Percentiles rank a stretch among this genome's conserved stretches.
Conservation (phyloP, 805 yeast species). For the Saturnispora gosingensis region DNA sequence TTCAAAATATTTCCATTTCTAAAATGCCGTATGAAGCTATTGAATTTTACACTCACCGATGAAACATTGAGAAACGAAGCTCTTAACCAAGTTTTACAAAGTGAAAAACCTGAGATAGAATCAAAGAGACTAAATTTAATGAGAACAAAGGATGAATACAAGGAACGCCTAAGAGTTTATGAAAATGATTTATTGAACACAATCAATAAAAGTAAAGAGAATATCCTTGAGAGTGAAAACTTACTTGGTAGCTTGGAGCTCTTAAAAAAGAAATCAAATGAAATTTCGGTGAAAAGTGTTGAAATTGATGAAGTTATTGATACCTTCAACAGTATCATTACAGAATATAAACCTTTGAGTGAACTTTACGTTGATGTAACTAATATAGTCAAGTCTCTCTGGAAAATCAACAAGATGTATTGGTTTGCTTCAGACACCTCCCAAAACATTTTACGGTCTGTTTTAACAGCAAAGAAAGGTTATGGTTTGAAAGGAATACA, state of each 20-base stretch:
- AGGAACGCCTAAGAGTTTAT: slow-evolving; percentile 40
- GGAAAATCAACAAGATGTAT: slow-evolving; percentile 43
- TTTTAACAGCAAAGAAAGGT: slow-evolving; percentile 9
- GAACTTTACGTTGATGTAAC: slow-evolving; percentile 43
- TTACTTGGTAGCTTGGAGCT: slow-evolving; percentile 52
- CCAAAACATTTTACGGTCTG: slow-evolving; percentile 30
- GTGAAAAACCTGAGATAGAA: slow-evolving; percentile 61
- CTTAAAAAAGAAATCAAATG: slow-evolving; percentile 53
- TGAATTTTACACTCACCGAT: slow-evolving; percentile 68
- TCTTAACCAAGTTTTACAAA: slow-evolving; percentile 44
- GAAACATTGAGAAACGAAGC: slow-evolving; percentile 57
- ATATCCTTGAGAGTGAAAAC: slow-evolving; percentile 58
- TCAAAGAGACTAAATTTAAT: slow-evolving; percentile 43
- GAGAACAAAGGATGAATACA: slow-evolving; percentile 51
- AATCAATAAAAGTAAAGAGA: slow-evolving; percentile 48
- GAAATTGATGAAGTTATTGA: slow-evolving; percentile 49
- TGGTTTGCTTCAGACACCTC: slow-evolving; percentile 30
- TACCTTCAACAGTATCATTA: slow-evolving; percentile 40
- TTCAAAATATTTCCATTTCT: slow-evolving; percentile 43
- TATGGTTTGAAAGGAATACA: background rate
- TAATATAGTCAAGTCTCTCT: slow-evolving; percentile 35
- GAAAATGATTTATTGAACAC: slow-evolving; percentile 52
- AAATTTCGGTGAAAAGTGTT: slow-evolving; percentile 41
- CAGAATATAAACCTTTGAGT: slow-evolving; percentile 46
- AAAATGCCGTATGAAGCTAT: slow-evolving; percentile 48